Base-by-base conservation (phyloP, 2,329 filamentous ascomycete species). In the Ascochyta viciae-villosae region DNA sequence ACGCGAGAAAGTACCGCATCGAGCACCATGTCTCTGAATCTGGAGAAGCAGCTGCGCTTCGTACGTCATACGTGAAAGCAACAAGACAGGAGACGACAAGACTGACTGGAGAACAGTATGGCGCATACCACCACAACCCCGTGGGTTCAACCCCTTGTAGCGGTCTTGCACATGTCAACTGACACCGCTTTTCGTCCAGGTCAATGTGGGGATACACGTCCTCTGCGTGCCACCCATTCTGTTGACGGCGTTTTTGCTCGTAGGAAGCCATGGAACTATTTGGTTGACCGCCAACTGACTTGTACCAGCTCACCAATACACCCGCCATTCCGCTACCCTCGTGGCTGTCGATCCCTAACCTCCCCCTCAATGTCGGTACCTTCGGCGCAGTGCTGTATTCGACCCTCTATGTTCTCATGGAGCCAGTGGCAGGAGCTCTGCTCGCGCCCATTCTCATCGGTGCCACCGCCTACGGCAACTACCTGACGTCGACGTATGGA, bases 401-500 rank as follows among this genome's bases (percentile, higher is more conserved):
- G 34, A 84, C 84, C 2, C 85, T 97, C 51, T 99, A 98, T 73
- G 83, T 98, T 43, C 85, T 99, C 22, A 88, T 99, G 70, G 95
- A 99, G 73, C 95, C 95, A 1, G 92, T 98, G 0, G 95, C 95
- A 10, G 95, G 95, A 46, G 87, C 86, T 10, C 79, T 90, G 26
- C 80, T 96, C 38, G 87, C 90, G 6, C 85, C 90, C 3, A 81
- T 97, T 29, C 87, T 96, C 57, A 79, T 98, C 39, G 89, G 80
- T 19, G 87, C 85, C 50, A 89, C 92, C 9, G 92, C 91, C 4
- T 87, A 85, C 54, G 85, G 85, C 55, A 96, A 96, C 75, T 85
- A 92, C 66, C 81, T 95, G 45, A 86, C 90, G 16, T 81, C 83
- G 22, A 84, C 85, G 26, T 84, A 88, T 69, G 86, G 86, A 34